These are phyloP conservation scores for Ophiognomonia clavigignenti-juglandacearum DNA, from an alignment of 2,329 filamentous ascomycete genomes.

Conservation along the genomic window DNA sequence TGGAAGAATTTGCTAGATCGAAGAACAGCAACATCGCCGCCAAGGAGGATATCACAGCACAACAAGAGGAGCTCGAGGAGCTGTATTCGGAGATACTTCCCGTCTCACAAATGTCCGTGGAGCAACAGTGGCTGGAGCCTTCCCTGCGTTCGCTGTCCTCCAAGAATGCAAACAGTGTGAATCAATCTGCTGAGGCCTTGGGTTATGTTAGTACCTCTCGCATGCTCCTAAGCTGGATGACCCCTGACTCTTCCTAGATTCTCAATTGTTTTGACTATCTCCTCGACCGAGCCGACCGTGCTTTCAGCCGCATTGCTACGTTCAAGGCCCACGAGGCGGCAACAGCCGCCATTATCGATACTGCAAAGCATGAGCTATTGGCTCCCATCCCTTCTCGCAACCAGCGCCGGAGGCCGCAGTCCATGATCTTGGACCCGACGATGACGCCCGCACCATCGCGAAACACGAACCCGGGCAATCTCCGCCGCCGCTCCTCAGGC, in stretches of 20 bases:
- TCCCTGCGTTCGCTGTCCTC: slow-evolving; percentile 43
- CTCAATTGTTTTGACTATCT: slow-evolving; percentile 48
- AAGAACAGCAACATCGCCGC: slow-evolving; percentile 19
- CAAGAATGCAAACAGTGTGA: slow-evolving; percentile 38
- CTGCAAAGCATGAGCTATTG: slow-evolving; percentile 40
- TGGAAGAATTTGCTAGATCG: slow-evolving; percentile 25
- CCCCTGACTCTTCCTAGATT: slow-evolving; percentile 34
- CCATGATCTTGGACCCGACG: slow-evolving; percentile 8
- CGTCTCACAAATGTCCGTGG: slow-evolving; percentile 65
- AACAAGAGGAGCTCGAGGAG: slow-evolving; percentile 64
- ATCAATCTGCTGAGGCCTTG: slow-evolving; percentile 41
- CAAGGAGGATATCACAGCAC: slow-evolving; percentile 38
- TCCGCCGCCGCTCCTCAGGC: slow-evolving; percentile 32
- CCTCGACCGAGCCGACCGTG: slow-evolving; percentile 38
- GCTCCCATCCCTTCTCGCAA: slow-evolving; percentile 21
- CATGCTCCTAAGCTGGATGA: neutral
- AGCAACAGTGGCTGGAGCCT: slow-evolving; percentile 62
- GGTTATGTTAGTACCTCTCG: slow-evolving; percentile 42
- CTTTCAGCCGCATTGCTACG: slow-evolving; percentile 37
- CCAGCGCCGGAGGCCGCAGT: slow-evolving; percentile 22
- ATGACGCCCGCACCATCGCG: slow-evolving; percentile 9
- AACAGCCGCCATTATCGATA: slow-evolving; percentile 32
- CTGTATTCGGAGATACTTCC: slow-evolving; percentile 65
- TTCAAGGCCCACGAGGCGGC: slow-evolving; percentile 42
- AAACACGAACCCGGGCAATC: neutral